Percentiles rank a stretch among this genome's conserved stretches.
Evolutionary conservation across 768 basidiomycete species (phyloP).

Genomic region (Rhizopogon vulgaris): DNA sequence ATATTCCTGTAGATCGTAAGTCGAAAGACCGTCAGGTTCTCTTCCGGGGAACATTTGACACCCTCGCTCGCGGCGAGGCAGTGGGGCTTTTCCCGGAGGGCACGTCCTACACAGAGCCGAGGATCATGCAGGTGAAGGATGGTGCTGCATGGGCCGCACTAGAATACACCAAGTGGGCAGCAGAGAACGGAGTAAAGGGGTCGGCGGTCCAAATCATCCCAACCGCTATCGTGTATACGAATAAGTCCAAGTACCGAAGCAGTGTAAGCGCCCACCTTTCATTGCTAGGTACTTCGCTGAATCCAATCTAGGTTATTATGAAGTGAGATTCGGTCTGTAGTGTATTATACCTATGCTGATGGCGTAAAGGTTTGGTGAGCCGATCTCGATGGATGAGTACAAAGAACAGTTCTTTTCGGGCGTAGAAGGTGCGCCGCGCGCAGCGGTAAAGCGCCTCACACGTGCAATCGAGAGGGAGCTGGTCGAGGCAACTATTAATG

Average conservation of each 20-base stretch:
- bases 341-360: conserved; percentile 5
- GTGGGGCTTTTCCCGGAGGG: conserved; percentile 96
- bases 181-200: conserved; percentile 44
- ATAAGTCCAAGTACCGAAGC: conserved; percentile 94
- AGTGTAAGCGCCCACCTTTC: conserved; percentile 50
- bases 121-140: conserved; percentile 89
- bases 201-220: conserved; percentile 62
- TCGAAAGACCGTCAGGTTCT: conserved; percentile 86
- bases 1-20: conserved; percentile 95
- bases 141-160: conserved; percentile 93
- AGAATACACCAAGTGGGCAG: conserved; percentile 82
- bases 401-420: conserved; percentile 70
- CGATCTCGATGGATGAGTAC: conserved; percentile 72
- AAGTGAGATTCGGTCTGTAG: conserved; percentile 41
- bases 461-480: conserved; percentile 65
- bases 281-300: conserved; percentile 13
- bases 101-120: conserved; percentile 88
- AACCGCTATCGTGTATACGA: conserved; percentile 86
- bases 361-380: conserved; percentile 64
- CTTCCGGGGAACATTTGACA: conserved; percentile 86
- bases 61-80: conserved; percentile 68
- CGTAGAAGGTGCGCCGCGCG: conserved; percentile 60
- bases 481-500: conserved; percentile 77
- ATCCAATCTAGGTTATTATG: conserved; percentile 52
- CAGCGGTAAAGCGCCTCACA: conserved; percentile 85